Percentiles rank a stretch among this genome's conserved stretches.
These are phyloP conservation scores for Pleurotus pulmonarius DNA, from an alignment of 768 basidiomycete genomes.

Conservation along the genomic window DNA sequence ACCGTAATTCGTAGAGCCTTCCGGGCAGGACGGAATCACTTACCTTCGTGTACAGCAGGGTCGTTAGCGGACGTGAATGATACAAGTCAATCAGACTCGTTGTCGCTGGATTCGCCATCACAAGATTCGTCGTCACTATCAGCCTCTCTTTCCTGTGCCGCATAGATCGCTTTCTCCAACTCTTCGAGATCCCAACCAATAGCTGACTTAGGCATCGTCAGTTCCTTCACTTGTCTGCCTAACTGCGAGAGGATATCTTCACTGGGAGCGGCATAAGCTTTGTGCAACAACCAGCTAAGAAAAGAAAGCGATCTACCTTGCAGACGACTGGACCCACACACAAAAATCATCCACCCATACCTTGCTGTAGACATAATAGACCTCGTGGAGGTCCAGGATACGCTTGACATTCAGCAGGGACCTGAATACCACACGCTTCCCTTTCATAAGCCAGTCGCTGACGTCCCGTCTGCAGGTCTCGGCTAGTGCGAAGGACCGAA, in stretches of 20 bases:
- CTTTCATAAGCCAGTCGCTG: conserved; percentile 51
- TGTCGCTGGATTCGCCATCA: background rate
- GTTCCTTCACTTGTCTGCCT: conserved; percentile 33
- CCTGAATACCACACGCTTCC: conserved; percentile 59
- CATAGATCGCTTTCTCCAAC: conserved; percentile 54
- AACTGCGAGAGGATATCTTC: conserved; percentile 52
- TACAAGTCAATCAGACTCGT: too few relatives aligned
- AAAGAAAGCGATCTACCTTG: conserved; percentile 42
- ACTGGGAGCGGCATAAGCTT: conserved; percentile 29
- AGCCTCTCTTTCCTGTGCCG: conserved; percentile 30
- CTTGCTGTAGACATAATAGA: conserved; percentile 86
- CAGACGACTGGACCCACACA: conserved; percentile 69
- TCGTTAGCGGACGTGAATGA: too few relatives aligned
- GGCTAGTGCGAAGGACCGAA: conserved; percentile 72
- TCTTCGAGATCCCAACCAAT: conserved; percentile 72
- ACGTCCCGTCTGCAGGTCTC: conserved; percentile 67
- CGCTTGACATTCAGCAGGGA: conserved; percentile 69
- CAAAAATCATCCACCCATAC: conserved; percentile 86
- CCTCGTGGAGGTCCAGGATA: conserved; percentile 77
- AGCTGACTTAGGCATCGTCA: conserved; percentile 45
- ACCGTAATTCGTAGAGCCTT: too few relatives aligned
- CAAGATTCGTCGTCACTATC: conserved; percentile 73
- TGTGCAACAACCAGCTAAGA: background rate
- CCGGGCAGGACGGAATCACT: too few relatives aligned
- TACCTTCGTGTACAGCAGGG: too few relatives aligned